Base-by-base conservation (phyloP, 2,329 filamentous ascomycete species). In the Pyrenophora tritici-repentis region DNA sequence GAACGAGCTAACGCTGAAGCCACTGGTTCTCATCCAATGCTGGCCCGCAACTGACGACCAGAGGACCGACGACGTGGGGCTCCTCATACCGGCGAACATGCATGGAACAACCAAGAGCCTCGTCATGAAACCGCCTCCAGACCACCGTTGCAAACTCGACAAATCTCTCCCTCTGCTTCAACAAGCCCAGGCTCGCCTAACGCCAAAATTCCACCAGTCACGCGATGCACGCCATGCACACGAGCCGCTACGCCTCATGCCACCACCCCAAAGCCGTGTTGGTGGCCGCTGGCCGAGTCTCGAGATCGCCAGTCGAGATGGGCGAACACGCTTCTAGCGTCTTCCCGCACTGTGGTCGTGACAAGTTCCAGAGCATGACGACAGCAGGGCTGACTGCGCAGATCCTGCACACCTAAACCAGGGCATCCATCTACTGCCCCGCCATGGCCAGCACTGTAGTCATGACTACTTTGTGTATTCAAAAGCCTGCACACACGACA, bases 161-260 rank as follows among this genome's bases (percentile, higher is more conserved):
- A n/a, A n/a, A n/a, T n/a, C n/a, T n/a, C n/a, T n/a, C n/a, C n/a
- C n/a, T n/a, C n/a, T n/a, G n/a, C n/a, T n/a, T n/a, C n/a, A n/a
- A n/a, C 6, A 7, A 7, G 22, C 22, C 22, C 8, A 24, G 22
- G 22, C 22, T 36, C 32, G 26, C 38, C 16, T 10, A 36, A 34
- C 36, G 24, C 49, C 32, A 41, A 48, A 55, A 39, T 43, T 44
- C 42, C 39, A 50, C 54, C 54, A 50, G 17, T 50, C 54, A 56
- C 31, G 42, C 50, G 32, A 39, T 37, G 41, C 40, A 20, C 18
- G 18, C 50, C 24, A 39, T 37, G 41, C 40, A 20, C 18, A 5
- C 18, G 18, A 20, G 18, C 18, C 18, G 35, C 35, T 37, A 40
- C 52, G 48, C 41, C 43, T 37, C 40, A 35, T 34, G 43, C 51